Evolutionary conservation across 1,139 yeast genomes (phyloP), one percentile per base, ranked within the genome.

Genomic region (Kurtzmaniella quercitrusa): DNA sequence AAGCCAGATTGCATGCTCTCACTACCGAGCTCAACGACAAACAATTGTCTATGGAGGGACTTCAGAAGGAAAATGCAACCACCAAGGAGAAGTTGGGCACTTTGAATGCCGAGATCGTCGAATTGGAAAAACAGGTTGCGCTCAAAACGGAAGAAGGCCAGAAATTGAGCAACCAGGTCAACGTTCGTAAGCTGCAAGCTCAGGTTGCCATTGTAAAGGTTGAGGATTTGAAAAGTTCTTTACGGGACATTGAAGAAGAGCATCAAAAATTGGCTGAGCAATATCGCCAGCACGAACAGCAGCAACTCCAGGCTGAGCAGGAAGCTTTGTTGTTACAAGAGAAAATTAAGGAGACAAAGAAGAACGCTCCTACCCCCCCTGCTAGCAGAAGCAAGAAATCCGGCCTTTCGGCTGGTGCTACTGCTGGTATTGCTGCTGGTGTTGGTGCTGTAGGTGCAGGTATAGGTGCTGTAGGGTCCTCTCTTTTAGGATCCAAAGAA

Each of bases 1-100:
- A 91, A 60, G 95, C 96, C 8, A 85, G 82, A 51, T 77, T 80
- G 52, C 85, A 86, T 57, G 82, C 89, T 11, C 76, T 86, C 39
- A 85, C 87, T 46, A 59, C 81, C 1, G 83, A 87, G 52, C 73
- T 85, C 51, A 81, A 81, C 51, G 79, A 78, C 42, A 70, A 82
- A 42, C 85, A 84, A 53, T 60, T 75, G 8, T 75, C 77, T 18
- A 70, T 82, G 48, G 87, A 83, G 45, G 77, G 75, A 40, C 75
- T 85, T 19, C 91, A 85, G 60, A 79, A 81, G 53, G 79, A 79
- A 52, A 88, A 85, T 52, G 69, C 78, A 15, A 56, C 75, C 4
- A 64, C 86, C 53, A 86, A 82, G 58, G 95, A 86, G 54, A 79
- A 77, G 52, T 72, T 89, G 47, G 82, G 85, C 8, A 64, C 65